These are phyloP conservation scores for Gossypium gossypioides DNA, from an alignment of 441 rosid genomes.

Conservation along the genomic window DNA sequence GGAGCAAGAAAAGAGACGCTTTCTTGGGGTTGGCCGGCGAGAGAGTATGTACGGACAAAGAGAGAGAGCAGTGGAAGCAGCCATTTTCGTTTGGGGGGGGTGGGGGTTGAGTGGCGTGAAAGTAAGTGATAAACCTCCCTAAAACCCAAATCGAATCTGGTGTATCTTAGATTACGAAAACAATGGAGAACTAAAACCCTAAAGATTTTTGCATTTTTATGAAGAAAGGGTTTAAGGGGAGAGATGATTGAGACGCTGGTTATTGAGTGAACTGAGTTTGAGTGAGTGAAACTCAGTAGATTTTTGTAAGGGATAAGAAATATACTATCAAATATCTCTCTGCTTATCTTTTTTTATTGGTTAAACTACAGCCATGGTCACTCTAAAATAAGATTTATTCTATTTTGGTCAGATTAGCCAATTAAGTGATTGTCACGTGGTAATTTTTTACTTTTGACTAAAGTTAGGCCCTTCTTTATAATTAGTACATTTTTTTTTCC, in stretches of 20 bases:
- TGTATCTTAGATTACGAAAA: not conserved
- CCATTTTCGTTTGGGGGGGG: constrained; percentile 26
- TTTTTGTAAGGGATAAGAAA: constrained; percentile 18
- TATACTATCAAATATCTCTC: constrained; percentile 5
- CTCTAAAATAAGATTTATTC: too few relatives aligned
- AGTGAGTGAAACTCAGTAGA: not conserved
- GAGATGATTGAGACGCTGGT: constrained; percentile 21
- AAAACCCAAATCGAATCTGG: constrained; percentile 22
- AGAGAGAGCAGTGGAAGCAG: constrained; percentile 44
- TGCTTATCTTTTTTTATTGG: constrained; percentile 20
- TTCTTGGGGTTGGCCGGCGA: constrained; percentile 23
- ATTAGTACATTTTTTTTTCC: too few relatives aligned
- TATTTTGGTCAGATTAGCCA: too few relatives aligned
- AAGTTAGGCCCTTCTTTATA: too few relatives aligned
- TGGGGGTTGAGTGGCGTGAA: constrained; percentile 15
- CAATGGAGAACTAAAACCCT: constrained; percentile 18
- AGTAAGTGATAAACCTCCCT: constrained; percentile 15
- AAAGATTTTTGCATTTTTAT: not conserved
- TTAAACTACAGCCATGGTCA: too few relatives aligned
- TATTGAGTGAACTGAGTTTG: constrained; percentile 3
- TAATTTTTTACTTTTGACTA: too few relatives aligned
- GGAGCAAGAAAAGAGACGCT: constrained; percentile 40
- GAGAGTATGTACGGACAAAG: constrained; percentile 35
- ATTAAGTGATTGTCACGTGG: too few relatives aligned
- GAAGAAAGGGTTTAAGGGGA: not conserved